phyloP scores from a whole-genome alignment of 345 rosid genomes.

The Psidium guajava region DNA sequence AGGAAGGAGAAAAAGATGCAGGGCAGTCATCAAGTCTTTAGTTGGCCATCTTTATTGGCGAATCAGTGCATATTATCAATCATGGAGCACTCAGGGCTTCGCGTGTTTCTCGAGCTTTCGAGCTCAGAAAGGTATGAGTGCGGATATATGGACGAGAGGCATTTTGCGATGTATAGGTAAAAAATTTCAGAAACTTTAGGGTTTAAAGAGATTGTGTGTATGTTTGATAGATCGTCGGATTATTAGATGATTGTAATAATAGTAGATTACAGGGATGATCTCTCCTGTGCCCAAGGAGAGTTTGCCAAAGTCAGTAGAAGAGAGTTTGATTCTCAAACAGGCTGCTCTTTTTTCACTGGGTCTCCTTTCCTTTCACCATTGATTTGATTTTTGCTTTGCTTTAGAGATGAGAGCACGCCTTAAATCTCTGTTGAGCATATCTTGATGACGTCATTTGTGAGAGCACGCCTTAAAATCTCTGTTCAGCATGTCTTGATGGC shows the following conservation, averaged over 20 bases:
- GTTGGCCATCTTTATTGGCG: background rate
- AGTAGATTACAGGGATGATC: background rate
- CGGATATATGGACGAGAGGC: background rate
- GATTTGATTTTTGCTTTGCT: background rate
- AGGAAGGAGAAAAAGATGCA: background rate
- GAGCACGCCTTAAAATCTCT: background rate
- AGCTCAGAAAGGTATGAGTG: background rate
- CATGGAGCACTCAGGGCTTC: background rate
- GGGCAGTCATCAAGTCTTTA: background rate
- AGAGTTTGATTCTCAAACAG: background rate
- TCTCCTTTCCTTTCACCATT: background rate
- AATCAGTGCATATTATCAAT: background rate
- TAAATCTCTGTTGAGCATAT: background rate
- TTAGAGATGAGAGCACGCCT: background rate
- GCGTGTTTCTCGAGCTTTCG: background rate
- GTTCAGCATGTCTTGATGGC: background rate
- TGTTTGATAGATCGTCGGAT: background rate
- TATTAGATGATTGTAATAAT: background rate
- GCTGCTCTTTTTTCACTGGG: background rate
- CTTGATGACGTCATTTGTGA: background rate
- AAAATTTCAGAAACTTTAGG: background rate
- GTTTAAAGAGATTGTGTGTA: background rate
- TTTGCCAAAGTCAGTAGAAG: background rate
- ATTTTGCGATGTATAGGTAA: background rate
- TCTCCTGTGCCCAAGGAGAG: background rate